Evolutionary conservation across 202 grass and related monocot species (phyloP), one percentile per base, ranked within the genome.

Genomic region (Digitaria exilis): DNA sequence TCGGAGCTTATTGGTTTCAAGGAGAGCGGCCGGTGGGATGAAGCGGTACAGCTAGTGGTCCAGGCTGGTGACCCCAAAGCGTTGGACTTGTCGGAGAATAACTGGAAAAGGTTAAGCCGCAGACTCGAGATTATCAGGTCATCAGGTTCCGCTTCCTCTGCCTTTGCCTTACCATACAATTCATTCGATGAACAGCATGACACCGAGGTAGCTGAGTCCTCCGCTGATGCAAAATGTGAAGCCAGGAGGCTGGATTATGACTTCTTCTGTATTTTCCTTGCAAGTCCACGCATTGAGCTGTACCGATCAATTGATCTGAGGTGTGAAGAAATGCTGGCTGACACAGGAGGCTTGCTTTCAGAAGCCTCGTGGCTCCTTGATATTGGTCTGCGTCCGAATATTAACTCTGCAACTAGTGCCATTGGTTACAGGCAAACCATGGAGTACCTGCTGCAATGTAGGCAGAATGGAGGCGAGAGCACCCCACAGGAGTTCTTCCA

Each of bases 121-220:
- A 92, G 91, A 44, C 84, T 97, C 7, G 92, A 97, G 88, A 94
- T 97, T 67, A 87, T 97, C 69, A 92, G 88, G 78, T 97, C 92
- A 10, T 91, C 92, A 22, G 92, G 95, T 35, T 41, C 73, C 39
- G 92, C 95, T 91, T 88, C 86, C 2, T 93, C 88, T 66, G 84
- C 95, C 39, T 97, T 94, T 17, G 6, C 79, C 49, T 43, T 93
- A 46, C 95, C 92, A 1, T 97, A 94, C 56, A 67, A 87, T 62
- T 58, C 90, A 9, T 97, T 94, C 9, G 66, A 79, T 48, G 73
- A 81, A 26, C 80, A 83, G 4, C 43, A 64, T 31, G 60, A 68
- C 2, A 16, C 62, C 1, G 66, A 77, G 12, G n/a, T 43, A 51
- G 22, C 50, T 3, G 73, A 86, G 78, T 15, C 28, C 45, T 26